A percentile compares a stretch with the other conserved stretches of the same genome.
Evolutionary conservation across 148 eudicot genomes (phyloP).

Genomic region (Rhododendron mucronatum): DNA sequence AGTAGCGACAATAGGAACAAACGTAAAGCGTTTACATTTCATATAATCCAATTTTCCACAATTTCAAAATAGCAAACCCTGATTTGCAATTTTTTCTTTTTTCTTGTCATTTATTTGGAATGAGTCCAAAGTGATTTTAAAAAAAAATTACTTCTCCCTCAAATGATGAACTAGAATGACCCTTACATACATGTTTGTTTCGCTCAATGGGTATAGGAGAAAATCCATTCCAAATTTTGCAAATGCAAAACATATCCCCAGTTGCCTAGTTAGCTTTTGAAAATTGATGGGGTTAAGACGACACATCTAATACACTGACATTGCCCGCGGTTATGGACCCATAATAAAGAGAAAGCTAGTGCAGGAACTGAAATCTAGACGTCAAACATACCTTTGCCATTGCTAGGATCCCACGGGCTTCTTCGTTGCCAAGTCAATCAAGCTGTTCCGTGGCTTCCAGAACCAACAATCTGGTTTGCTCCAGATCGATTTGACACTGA

Average conservation of each 20-base stretch:
- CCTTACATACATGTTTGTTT: not conserved
- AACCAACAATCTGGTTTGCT: no score
- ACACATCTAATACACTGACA: not conserved
- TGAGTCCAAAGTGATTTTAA: not conserved
- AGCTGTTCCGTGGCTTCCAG: no score
- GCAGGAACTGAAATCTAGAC: not conserved
- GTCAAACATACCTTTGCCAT: conserved; percentile 49
- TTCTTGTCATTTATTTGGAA: not conserved
- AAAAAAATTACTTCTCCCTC: not conserved
- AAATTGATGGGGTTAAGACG: not conserved
- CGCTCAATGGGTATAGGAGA: not conserved
- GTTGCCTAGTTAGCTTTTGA: not conserved
- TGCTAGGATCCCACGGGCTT: no score
- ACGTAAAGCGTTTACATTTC: not conserved
- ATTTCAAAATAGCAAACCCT: not conserved
- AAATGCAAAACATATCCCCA: not conserved
- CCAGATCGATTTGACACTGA: no score
- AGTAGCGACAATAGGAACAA: not conserved
- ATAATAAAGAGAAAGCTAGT: not conserved
- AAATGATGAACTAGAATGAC: not conserved
- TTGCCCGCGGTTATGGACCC: not conserved
- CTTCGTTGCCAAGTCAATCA: no score
- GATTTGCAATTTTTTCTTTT: not conserved
- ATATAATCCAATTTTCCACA: not conserved
- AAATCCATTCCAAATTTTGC: not conserved